Percentiles rank a stretch among this genome's conserved stretches.
phyloP scores from a whole-genome alignment of 2,329 filamentous ascomycete genomes.

The Periconia digitata region DNA sequence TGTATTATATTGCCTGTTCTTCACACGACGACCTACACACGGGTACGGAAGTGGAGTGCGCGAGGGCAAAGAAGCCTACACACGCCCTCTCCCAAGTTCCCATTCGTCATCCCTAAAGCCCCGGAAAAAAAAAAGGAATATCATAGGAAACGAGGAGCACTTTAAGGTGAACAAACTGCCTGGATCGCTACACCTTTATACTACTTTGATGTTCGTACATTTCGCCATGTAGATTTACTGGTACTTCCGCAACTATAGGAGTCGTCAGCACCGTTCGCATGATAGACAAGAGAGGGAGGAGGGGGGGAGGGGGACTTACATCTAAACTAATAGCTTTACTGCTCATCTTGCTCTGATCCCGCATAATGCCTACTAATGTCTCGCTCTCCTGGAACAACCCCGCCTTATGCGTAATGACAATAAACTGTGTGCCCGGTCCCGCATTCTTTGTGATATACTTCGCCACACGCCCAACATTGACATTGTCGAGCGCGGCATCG shows the following conservation, averaged over 20 bases:
- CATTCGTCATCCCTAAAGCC: no score
- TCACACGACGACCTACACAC: no score
- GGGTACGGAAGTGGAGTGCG: no score
- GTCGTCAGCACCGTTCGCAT: conserved; percentile 30
- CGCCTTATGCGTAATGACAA: conserved; percentile 95
- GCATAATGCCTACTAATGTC: conserved; percentile 91
- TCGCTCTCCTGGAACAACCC: conserved; percentile 96
- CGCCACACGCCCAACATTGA: conserved; percentile 93
- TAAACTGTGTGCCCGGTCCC: conserved; percentile 97
- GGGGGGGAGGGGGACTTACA: conserved; percentile 62
- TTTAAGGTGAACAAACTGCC: no score
- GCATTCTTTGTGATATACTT: conserved; percentile 95
- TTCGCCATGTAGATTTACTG: no score
- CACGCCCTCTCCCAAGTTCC: no score
- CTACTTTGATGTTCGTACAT: no score
- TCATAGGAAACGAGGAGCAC: no score
- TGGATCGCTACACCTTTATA: no score
- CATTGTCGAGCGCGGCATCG: conserved; percentile 96
- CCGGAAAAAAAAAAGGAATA: no score
- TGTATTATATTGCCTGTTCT: no score
- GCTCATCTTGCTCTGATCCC: conserved; percentile 91
- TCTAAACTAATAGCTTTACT: conserved; percentile 90
- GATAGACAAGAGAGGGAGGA: conserved; percentile 11
- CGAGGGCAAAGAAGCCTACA: no score
- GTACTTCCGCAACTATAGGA: conserved; percentile 3